These are phyloP conservation scores for Cytospora schulzeri DNA, from an alignment of 2,329 filamentous ascomycete genomes.

Conservation along the genomic window DNA sequence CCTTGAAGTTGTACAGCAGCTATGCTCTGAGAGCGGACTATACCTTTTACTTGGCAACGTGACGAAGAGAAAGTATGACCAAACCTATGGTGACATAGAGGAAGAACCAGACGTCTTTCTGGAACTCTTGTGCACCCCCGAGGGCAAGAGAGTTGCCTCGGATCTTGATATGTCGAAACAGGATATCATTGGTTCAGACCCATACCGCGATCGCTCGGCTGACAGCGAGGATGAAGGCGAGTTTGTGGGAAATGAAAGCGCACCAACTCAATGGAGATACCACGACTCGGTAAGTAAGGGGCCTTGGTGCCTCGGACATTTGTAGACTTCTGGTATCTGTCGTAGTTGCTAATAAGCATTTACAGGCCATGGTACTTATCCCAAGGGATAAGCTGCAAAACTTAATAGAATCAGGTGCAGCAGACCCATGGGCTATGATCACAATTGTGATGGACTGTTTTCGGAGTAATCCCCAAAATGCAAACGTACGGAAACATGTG, in stretches of 20 bases:
- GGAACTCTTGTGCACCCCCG: background rate
- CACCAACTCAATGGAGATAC: background rate
- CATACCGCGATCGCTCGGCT: background rate
- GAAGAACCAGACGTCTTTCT: conserved; percentile 1
- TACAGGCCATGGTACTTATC: conserved; percentile 8
- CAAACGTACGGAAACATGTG: background rate
- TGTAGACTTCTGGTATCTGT: background rate
- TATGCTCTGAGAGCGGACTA: conserved; percentile 24
- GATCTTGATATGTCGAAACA: background rate
- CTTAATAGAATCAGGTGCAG: background rate
- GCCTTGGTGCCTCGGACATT: background rate
- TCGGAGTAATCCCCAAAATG: background rate
- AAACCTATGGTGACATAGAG: conserved; percentile 9
- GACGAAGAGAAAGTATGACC: conserved; percentile 23
- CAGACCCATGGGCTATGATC: background rate
- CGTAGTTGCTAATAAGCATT: background rate
- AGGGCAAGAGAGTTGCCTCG: conserved; percentile 18
- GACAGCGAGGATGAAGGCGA: conserved; percentile 21
- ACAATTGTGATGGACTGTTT: background rate
- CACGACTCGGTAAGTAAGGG: conserved; percentile 10
- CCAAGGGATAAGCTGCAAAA: background rate
- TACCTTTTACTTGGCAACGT: conserved; percentile 31
- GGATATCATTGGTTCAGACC: conserved; percentile 26
- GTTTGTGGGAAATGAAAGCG: conserved; percentile 19
- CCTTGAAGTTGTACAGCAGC: conserved; percentile 26